Evolutionary conservation across 2,329 filamentous ascomycete species (phyloP), one percentile per base, ranked within the genome.

Genomic region (Phoma sp.): DNA sequence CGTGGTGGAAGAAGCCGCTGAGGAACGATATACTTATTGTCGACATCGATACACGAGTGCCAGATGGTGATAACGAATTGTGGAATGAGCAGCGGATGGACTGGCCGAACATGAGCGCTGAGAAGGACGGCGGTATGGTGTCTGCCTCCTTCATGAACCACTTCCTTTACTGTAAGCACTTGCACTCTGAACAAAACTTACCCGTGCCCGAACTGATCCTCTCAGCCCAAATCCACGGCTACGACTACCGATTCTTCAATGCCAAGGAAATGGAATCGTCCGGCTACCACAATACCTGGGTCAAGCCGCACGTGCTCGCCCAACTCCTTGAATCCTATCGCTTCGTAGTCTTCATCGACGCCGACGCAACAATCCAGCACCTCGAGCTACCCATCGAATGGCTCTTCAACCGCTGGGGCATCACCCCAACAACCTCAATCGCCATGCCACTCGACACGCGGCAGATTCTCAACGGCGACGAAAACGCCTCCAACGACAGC

Each of bases 381-480:
- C 72, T 76, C 1, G 72, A 80, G 31, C 62, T 82, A 0, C 79
- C 80, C 2, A 54, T 81, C 15, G 80, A 82, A 66, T 82, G 78
- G 76, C 73, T 82, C 6, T 73, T 82, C 62, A 80, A 79, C 61
- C 72, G 77, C 36, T 82, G 80, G 80, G 72, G 77, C 49, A 70
- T 81, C 43, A 71, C 67, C 9, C 56, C 65, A 0, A 62, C 74
- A 2, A 80, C 77, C 0, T 72, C 77, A 9, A 63, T 81, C 38
- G 73, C 78, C 6, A 73, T 80, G 69, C 73, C 79, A 2, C 58
- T 72, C 37, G 79, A 81, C 39, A 56, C 60, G 3, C 43, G 57
- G 1, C 51, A 65, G n/a, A 32, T 51, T 1, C 37, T 59, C 13
- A 49, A 57, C 10, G 60, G 57, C 43, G 50, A 61, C 38, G 38